Evolutionary conservation across 1,284 basidiomycete genomes (phyloP), one percentile per base, ranked within the genome.

Genomic region (Leccinum laetum): DNA sequence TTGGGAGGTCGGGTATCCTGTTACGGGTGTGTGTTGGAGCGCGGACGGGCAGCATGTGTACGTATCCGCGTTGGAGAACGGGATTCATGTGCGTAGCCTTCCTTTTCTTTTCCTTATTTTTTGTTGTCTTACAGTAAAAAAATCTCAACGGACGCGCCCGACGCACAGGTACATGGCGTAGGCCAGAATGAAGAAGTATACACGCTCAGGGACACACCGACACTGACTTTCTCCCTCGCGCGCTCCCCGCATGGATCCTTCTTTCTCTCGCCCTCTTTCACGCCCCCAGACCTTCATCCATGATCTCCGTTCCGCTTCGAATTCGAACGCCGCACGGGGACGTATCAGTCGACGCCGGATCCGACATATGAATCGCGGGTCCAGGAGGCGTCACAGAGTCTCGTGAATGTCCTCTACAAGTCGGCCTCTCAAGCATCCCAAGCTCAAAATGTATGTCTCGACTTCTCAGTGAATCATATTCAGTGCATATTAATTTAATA

Each of bases 1-100:
- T 41, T 92, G 95, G 71, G 89, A 95, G 69, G 76, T 97, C 58
- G 93, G 92, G 2, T 92, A 93, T 72, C 95, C 96, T 0, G 91
- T 94, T 29, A 98, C 95, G 18, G 85, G 91, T 0, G 95, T 97
- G 0, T 92, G 91, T 73, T 98, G 94, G 94, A 92, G 93, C 71
- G 87, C 86, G 49, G 95, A 98, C 73, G 96, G 94, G 1, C 85
- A 92, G 68, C 91, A 87, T 68, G 83, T 96, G 64, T 98, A 93
- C 70, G 87, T 93, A 16, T 94, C 91, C 14, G 94, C 93, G 7
- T 78, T 98, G 71, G 95, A 98, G 78, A 98, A 98, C 71, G 93
- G 94, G 76, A 90, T 98, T 68, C 95, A 97, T 77, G 95, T 95
- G 75, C 68, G 91, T 8, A 29, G 35, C 53, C 14, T 16, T 56